Evolutionary conservation across 1,139 yeast species (phyloP).

Genomic region (Magnusiomyces clavatus): DNA sequence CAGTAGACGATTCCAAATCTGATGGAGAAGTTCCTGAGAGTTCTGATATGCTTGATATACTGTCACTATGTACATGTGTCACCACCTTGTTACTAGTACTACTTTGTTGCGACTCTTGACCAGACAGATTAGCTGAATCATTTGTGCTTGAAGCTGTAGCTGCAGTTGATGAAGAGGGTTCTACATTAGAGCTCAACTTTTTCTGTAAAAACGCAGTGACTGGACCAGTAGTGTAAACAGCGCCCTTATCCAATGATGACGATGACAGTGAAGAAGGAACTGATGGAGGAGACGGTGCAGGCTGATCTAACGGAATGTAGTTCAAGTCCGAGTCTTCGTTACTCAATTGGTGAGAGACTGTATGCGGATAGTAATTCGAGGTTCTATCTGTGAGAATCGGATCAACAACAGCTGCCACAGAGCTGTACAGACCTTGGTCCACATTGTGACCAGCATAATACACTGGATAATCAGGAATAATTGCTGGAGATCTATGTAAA

Average conservation of each 20-base stretch:
- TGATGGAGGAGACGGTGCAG: neutral
- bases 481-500: neutral
- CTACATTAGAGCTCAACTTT: too few species aligned
- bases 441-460: neutral
- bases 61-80: too few species aligned
- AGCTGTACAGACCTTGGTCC: neutral
- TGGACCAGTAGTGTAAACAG: too few species aligned
- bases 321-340: neutral
- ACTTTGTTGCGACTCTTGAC: too few species aligned
- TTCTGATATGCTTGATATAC: too few species aligned
- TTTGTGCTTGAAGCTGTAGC: too few species aligned
- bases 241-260: neutral
- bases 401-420: neutral
- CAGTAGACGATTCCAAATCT: neutral
- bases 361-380: neutral
- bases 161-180: too few species aligned
- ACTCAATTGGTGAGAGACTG: neutral
- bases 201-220: too few species aligned
- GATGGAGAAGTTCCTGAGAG: neutral
- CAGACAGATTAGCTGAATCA: too few species aligned
- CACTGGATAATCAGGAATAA: neutral
- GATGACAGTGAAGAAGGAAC: neutral
- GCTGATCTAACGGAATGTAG: neutral
- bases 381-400: neutral
- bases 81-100: too few species aligned